A percentile compares a stretch with the other conserved stretches of the same genome.
These are phyloP conservation scores for Calonectria pteridis DNA, from an alignment of 2,329 filamentous ascomycete genomes.

Conservation along the genomic window DNA sequence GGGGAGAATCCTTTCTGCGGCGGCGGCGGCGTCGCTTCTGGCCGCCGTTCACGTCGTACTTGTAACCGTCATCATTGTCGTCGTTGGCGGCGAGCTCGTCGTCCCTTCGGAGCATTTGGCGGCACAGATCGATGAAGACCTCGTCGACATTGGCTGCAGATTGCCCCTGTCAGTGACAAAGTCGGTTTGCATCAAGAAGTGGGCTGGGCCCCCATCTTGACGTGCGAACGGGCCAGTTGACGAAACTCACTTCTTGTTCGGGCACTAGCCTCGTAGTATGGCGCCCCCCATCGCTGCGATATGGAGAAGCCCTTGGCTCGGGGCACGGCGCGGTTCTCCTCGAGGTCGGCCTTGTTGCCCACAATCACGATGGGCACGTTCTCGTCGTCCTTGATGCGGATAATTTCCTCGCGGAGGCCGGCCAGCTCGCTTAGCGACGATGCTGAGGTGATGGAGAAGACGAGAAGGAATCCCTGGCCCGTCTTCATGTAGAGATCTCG, in stretches of 20 bases:
- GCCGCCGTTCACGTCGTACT: constrained; percentile 50
- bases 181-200: constrained; percentile 22
- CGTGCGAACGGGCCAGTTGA: not conserved
- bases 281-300: constrained; percentile 88
- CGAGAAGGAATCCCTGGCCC: constrained; percentile 89
- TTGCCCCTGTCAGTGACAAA: constrained; percentile 41
- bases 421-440: constrained; percentile 87
- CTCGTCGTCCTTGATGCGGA: constrained; percentile 90
- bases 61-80: constrained; percentile 57
- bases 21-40: constrained; percentile 47
- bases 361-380: constrained; percentile 90
- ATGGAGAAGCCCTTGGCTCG: constrained; percentile 85
- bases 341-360: constrained; percentile 91
- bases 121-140: constrained; percentile 86
- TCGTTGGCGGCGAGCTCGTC: constrained; percentile 56
- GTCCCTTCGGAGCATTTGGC: constrained; percentile 84
- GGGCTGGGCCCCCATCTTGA: constrained; percentile 7
- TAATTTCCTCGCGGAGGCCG: constrained; percentile 88
- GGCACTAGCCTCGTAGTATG: constrained; percentile 92
- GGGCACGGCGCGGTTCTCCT: constrained; percentile 84
- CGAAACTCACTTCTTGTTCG: constrained; percentile 73
- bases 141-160: constrained; percentile 85
- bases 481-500: constrained; percentile 94
- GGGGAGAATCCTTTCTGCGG: constrained; percentile 51
- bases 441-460: constrained; percentile 90